Evolutionary conservation across 768 basidiomycete genomes (phyloP), one percentile per base, ranked within the genome.

Genomic region (Gautieria morchelliformis): DNA sequence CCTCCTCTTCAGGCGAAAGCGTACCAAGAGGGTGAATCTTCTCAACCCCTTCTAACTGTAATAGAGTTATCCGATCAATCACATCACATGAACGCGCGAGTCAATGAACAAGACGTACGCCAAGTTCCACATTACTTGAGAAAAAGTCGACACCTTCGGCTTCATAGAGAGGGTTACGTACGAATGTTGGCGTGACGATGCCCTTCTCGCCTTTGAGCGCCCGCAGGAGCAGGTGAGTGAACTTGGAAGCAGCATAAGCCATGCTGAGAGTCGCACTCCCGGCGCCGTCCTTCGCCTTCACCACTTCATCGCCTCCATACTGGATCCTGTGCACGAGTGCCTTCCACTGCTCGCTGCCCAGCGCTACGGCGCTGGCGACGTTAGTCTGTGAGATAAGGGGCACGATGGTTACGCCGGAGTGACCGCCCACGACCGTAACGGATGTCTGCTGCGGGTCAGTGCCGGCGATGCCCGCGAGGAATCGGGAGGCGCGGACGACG

Each of bases 231-330:
- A 66, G 67, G 61, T 82, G 74, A 54, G 86, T 73, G 69, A 86
- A 88, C 71, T 82, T 82, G 67, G 85, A 84, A 64, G 82, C 85
- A 55, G 87, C 84, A 67, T 83, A 85, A 12, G 84, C 84, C 86
- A 88, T 88, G 54, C 83, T 85, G 58, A 88, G 79, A 27, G 85
- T 88, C 37, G 85, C 85, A 42, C 78, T 81, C 53, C 85, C 86
- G 41, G 85, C 82, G 63, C 86, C 85, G 62, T 94, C 93, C 80
- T 98, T 98, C 52, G 94, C 94, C 79, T 96, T 86, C 68, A 98
- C 95, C 61, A 97, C 94, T 74, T 97, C 94, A 66, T 99, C 95
- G 73, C 95, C 95, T 69, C 95, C 95, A 64, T 82, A 98, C 70
- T 99, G 95, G 68, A 98, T 97, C 58, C 95, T 83, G 76, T 95